Percentiles rank a stretch among this genome's conserved stretches.
phyloP scores from a whole-genome alignment of 208 protist species.

The Sergeia podlipaevii region DNA sequence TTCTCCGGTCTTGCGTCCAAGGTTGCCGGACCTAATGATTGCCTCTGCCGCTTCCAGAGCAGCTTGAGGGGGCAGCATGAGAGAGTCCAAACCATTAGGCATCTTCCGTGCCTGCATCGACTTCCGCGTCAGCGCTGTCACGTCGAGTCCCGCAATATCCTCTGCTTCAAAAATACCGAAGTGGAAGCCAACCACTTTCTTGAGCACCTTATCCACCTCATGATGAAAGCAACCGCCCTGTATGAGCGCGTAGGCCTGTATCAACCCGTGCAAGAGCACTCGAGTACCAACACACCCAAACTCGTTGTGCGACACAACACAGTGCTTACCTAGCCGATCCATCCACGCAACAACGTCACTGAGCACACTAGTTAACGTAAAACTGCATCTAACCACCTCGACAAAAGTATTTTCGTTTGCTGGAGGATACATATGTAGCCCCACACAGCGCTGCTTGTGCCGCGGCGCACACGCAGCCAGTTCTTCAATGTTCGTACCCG shows the following conservation, averaged over 20 bases:
- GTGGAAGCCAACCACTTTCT: slow-evolving; percentile 56
- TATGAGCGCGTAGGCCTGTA: slow-evolving; percentile 81
- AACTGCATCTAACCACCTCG: slow-evolving; percentile 39
- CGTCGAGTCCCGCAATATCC: slow-evolving; percentile 84
- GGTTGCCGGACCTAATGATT: slow-evolving; percentile 37
- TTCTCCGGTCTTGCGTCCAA: slow-evolving; percentile 68
- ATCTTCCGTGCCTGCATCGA: slow-evolving; percentile 3
- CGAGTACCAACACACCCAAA: slow-evolving; percentile 71
- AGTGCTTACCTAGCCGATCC: slow-evolving; percentile 57
- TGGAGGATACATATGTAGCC: slow-evolving; percentile 85
- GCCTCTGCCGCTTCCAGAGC: slow-evolving; percentile 44
- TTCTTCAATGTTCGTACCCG: slow-evolving; percentile 52
- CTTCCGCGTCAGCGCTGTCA: slow-evolving; percentile 27
- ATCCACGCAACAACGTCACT: slow-evolving; percentile 37
- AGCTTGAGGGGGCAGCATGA: slow-evolving; percentile 25
- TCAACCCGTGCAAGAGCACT: slow-evolving; percentile 58
- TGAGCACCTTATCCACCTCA: slow-evolving; percentile 71
- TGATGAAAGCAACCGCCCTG: slow-evolving; percentile 77
- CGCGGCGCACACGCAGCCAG: slow-evolving; percentile 51
- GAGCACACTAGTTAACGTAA: slow-evolving; percentile 1
- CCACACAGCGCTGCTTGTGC: slow-evolving; percentile 52
- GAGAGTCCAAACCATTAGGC: slow-evolving; percentile 3
- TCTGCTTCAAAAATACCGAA: slow-evolving; percentile 78
- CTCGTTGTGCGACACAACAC: slow-evolving; percentile 63
- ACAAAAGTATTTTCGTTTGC: slow-evolving; percentile 80